Percentiles rank a stretch among this genome's conserved stretches.
phyloP scores from a whole-genome alignment of 257 asterid species.

The Schizonepeta tenuifolia region DNA sequence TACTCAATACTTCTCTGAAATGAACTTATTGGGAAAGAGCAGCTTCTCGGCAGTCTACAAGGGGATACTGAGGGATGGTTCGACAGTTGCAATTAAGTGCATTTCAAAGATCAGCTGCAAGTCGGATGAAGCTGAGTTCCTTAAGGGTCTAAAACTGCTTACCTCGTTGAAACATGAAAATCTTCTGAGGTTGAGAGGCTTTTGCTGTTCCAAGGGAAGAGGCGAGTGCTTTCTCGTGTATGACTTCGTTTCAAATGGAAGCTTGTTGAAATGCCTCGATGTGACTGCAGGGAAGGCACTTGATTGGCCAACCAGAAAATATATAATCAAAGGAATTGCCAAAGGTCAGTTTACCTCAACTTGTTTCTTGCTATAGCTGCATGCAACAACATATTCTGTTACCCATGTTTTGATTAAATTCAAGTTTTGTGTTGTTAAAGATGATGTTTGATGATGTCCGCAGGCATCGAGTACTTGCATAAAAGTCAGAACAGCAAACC shows the following conservation, averaged over 20 bases:
- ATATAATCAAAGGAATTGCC: slow-evolving; percentile 81
- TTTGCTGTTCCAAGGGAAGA: slow-evolving; percentile 90
- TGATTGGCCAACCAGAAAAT: slow-evolving; percentile 79
- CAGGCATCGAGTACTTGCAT: slow-evolving; percentile 86
- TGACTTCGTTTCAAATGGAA: slow-evolving; percentile 83
- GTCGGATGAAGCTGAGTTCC: slow-evolving; percentile 80
- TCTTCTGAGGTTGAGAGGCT: slow-evolving; percentile 83
- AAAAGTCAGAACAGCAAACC: slow-evolving; percentile 56
- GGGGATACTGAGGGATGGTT: slow-evolving; percentile 82
- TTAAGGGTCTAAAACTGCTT: slow-evolving; percentile 72
- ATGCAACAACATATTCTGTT: background rate
- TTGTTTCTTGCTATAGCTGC: background rate
- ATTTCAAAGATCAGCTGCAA: slow-evolving; percentile 91
- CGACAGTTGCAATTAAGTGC: slow-evolving; percentile 83
- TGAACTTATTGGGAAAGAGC: slow-evolving; percentile 80
- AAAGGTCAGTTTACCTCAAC: slow-evolving; percentile 54
- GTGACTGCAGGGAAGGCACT: slow-evolving; percentile 61
- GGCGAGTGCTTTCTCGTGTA: slow-evolving; percentile 96
- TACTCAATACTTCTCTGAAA: slow-evolving; percentile 80
- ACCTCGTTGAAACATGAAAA: slow-evolving; percentile 83
- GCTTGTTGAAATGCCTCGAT: slow-evolving; percentile 75
- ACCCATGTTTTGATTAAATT: background rate
- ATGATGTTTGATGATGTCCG: slow-evolving; percentile 15
- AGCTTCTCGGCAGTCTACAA: slow-evolving; percentile 75
- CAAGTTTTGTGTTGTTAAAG: background rate